These are phyloP conservation scores for Collybia sp. DNA, from an alignment of 768 basidiomycete species.

Conservation along the genomic window DNA sequence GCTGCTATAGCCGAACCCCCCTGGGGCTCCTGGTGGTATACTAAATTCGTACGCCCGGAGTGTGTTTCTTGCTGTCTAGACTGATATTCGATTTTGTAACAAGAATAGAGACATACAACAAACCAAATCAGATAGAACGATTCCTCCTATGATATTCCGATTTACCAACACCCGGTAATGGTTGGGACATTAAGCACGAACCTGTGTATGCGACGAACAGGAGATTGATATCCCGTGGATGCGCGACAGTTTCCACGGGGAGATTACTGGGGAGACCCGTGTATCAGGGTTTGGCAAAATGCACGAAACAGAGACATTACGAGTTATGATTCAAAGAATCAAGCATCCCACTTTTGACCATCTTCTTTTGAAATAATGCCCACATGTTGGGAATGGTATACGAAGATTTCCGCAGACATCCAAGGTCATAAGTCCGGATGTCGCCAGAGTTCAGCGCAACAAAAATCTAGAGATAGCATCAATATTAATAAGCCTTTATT, in stretches of 20 bases:
- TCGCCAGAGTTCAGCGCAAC: slow-evolving; percentile 47
- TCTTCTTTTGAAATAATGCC: slow-evolving; percentile 63
- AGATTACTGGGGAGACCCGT: slow-evolving; percentile 28
- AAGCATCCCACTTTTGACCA: slow-evolving; percentile 34
- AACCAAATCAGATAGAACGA: slow-evolving; percentile 58
- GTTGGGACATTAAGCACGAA: slow-evolving; percentile 18
- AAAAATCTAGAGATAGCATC: slow-evolving; percentile 32
- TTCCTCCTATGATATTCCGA: slow-evolving; percentile 44
- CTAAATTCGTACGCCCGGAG: slow-evolving; percentile 64
- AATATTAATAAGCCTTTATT: no score
- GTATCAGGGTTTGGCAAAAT: neutral
- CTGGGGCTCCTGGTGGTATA: slow-evolving; percentile 78
- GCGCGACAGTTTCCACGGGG: slow-evolving; percentile 57
- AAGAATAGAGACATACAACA: slow-evolving; percentile 8
- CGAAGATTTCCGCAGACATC: slow-evolving; percentile 58
- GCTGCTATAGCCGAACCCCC: slow-evolving; percentile 60
- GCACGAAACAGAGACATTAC: slow-evolving; percentile 19
- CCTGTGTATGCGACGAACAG: slow-evolving; percentile 76
- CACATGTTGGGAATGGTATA: slow-evolving; percentile 76
- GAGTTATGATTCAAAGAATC: slow-evolving; percentile 23
- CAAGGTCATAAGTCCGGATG: slow-evolving; percentile 73
- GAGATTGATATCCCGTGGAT: slow-evolving; percentile 70
- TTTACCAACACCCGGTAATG: neutral
- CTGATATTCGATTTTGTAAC: slow-evolving; percentile 3
- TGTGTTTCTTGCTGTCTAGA: slow-evolving; percentile 42